These are phyloP conservation scores for Pythium aphanidermatum DNA, from an alignment of 352 stramenopile species.

Conservation along the genomic window DNA sequence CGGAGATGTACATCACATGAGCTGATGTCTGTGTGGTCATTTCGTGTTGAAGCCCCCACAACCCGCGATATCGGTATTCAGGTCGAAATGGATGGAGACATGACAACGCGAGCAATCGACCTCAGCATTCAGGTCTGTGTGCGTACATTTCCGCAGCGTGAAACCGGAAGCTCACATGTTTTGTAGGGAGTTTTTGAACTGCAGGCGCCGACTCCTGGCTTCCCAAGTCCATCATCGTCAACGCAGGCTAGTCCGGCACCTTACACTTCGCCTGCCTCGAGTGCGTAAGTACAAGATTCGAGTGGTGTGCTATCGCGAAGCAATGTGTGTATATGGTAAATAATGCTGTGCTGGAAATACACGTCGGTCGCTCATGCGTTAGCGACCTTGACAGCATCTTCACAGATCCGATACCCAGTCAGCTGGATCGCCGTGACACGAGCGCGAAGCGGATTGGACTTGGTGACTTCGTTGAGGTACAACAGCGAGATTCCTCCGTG, in stretches of 20 bases:
- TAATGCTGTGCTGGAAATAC: background rate
- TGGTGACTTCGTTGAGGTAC: slow-evolving; percentile 75
- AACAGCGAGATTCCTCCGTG: slow-evolving; percentile 64
- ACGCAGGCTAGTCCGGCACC: slow-evolving; percentile 18
- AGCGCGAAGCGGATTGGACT: slow-evolving; percentile 75
- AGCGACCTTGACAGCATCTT: slow-evolving; percentile 36
- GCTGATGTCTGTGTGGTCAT: background rate
- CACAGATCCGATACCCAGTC: slow-evolving; percentile 49
- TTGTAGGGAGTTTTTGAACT: slow-evolving; percentile 66
- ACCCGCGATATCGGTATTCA: slow-evolving; percentile 67
- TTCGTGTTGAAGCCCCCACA: slow-evolving; percentile 30
- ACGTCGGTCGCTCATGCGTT: slow-evolving; percentile 33
- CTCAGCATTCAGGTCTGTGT: slow-evolving; percentile 71
- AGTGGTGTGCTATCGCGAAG: too few species aligned
- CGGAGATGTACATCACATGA: slow-evolving; percentile 5
- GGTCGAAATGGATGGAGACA: slow-evolving; percentile 75
- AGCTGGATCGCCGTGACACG: slow-evolving; percentile 68
- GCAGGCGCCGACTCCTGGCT: slow-evolving; percentile 24
- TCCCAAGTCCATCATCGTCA: slow-evolving; percentile 33
- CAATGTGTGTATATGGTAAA: slow-evolving; percentile 1
- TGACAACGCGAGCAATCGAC: slow-evolving; percentile 73
- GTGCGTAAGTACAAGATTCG: slow-evolving; percentile 10
- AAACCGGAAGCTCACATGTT: background rate
- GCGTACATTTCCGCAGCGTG: too few species aligned
- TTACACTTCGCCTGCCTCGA: slow-evolving; percentile 11